These are phyloP conservation scores for Eucalyptus erythrocorys DNA, from an alignment of 345 rosid genomes.

Conservation along the genomic window DNA sequence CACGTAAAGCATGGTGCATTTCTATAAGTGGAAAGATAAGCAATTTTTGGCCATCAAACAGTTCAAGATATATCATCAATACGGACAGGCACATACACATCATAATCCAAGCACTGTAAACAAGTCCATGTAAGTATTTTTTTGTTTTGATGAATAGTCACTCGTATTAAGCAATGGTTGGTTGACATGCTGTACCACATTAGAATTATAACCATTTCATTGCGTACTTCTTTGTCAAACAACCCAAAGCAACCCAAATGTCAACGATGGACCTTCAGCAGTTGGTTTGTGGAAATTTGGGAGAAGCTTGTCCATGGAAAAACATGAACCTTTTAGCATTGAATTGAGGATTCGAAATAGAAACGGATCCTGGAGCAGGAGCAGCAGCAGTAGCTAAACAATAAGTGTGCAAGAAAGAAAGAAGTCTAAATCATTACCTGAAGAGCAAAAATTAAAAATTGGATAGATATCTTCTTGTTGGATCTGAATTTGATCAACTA, in stretches of 20 bases:
- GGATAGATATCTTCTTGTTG: background rate
- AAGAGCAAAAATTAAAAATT: background rate
- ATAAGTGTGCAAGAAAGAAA: background rate
- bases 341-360: background rate
- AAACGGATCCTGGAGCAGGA: background rate
- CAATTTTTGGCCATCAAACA: too few relatives aligned
- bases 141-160: background rate
- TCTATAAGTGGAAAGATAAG: too few relatives aligned
- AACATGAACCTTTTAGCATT: too few relatives aligned
- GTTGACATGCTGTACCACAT: background rate
- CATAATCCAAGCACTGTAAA: background rate
- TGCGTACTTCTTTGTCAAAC: background rate
- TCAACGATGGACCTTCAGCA: background rate
- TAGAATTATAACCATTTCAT: background rate
- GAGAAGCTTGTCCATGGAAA: too few relatives aligned
- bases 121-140: background rate
- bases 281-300: background rate
- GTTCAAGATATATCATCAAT: too few relatives aligned
- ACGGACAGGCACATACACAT: fast-evolving
- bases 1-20: too few relatives aligned
- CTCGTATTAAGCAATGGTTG: background rate
- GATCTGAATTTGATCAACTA: fast-evolving
- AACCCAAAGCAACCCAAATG: background rate
- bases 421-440: background rate
- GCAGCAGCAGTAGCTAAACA: background rate